These are phyloP conservation scores for Fusarium odoratissimum DNA, from an alignment of 2,329 filamentous ascomycete genomes.

Conservation along the genomic window DNA sequence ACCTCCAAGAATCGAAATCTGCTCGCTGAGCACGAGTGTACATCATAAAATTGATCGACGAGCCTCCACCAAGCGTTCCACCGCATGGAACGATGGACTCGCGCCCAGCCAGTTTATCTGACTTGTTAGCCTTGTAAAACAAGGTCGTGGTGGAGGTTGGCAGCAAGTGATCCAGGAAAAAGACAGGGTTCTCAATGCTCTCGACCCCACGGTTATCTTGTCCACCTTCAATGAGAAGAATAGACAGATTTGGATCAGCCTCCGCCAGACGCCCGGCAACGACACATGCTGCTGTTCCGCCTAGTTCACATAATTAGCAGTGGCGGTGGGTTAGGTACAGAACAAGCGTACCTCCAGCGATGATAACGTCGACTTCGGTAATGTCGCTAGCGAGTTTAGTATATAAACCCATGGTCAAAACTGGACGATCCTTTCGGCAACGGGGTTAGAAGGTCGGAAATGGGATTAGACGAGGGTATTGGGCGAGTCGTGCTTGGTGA, in stretches of 20 bases:
- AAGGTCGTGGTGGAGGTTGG: constrained; percentile 41
- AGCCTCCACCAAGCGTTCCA: constrained; percentile 48
- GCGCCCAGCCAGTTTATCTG: constrained; percentile 39
- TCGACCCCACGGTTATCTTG: constrained; percentile 45
- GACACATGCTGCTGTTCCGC: constrained; percentile 49
- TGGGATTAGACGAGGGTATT: background rate
- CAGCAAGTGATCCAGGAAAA: constrained; percentile 41
- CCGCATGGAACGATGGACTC: constrained; percentile 45
- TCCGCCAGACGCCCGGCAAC: constrained; percentile 47
- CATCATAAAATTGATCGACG: constrained; percentile 50
- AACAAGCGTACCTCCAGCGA: constrained; percentile 29
- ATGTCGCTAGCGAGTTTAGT: constrained; percentile 37
- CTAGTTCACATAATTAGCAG: constrained; percentile 28
- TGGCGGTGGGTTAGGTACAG: background rate
- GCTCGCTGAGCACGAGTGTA: constrained; percentile 48
- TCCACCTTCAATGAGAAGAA: constrained; percentile 50
- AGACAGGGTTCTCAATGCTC: constrained; percentile 44
- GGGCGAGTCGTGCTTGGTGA: background rate
- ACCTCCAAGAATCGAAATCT: constrained; percentile 52
- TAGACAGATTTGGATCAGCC: constrained; percentile 44
- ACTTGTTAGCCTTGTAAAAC: constrained; percentile 44
- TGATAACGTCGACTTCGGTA: constrained; percentile 37
- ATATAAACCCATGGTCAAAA: constrained; percentile 31
- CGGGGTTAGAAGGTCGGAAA: background rate
- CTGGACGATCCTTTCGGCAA: constrained; percentile 5